Conservation (phyloP, 2,329 filamentous ascomycete species). For the Colletotrichum melonis region DNA sequence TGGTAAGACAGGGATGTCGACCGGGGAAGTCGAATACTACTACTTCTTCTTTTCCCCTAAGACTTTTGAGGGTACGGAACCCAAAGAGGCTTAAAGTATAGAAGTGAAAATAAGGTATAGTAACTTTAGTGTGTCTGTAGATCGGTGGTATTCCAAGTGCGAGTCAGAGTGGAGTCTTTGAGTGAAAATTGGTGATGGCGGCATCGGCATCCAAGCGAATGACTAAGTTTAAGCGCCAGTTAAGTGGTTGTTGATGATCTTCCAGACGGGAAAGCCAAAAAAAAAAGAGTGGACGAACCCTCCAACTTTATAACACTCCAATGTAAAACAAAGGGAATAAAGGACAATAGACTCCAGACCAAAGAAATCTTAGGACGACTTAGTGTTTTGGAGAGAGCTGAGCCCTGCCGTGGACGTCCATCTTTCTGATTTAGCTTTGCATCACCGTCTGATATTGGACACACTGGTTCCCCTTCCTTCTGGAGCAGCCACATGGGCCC, state of each 20-base stretch:
- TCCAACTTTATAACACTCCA: constrained; percentile 16
- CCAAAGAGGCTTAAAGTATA: background rate
- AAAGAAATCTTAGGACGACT: constrained; percentile 13
- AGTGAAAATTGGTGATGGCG: constrained; percentile 28
- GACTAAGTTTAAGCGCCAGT: constrained; percentile 13
- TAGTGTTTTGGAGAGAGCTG: background rate
- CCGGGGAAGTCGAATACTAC: background rate
- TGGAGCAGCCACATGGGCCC: constrained; percentile 13
- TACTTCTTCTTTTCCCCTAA: background rate
- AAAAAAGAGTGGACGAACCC: constrained; percentile 24
- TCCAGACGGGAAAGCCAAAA: constrained; percentile 2
- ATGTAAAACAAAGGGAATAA: background rate
- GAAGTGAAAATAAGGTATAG: background rate
- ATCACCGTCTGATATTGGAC: constrained; percentile 32
- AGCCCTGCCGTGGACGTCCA: background rate
- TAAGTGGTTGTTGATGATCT: constrained; percentile 1
- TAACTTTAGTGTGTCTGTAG: background rate
- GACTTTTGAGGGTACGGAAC: background rate
- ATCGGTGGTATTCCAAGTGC: background rate
- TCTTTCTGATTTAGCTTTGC: constrained; percentile 17
- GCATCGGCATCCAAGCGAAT: constrained; percentile 20
- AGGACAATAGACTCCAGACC: background rate
- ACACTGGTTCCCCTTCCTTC: constrained; percentile 1
- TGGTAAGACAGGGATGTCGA: background rate
- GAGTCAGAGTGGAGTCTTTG: constrained; percentile 17